Percentiles rank a stretch among this genome's conserved stretches.
phyloP scores from a whole-genome alignment of 2,329 filamentous ascomycete genomes.

The Arthrobotrys sphaeroides region DNA sequence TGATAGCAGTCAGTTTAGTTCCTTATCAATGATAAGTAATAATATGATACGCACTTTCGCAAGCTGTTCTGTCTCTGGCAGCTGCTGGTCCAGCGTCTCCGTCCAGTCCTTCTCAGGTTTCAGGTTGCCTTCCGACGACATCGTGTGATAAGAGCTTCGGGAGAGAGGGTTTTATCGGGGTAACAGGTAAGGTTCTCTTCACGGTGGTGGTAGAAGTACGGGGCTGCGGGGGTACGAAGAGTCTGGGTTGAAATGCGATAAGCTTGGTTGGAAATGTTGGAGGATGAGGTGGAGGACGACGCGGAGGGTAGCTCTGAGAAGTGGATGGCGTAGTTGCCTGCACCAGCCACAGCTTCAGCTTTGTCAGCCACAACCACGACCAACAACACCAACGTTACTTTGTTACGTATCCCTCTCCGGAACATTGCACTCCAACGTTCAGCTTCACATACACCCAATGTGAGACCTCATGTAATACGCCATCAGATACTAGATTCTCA shows the following conservation, averaged over 20 bases:
- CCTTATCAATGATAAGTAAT: conserved; percentile 58
- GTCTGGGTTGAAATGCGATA: conserved; percentile 7
- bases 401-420: not conserved
- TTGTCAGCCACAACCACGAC: conserved; percentile 42
- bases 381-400: conserved; percentile 28
- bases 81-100: conserved; percentile 90
- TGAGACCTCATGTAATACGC: not conserved
- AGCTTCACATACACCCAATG: not conserved
- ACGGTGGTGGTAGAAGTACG: not conserved
- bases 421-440: not conserved
- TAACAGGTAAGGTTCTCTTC: not conserved
- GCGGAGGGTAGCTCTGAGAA: conserved; percentile 41
- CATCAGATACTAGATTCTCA: not conserved
- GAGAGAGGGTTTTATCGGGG: not conserved
- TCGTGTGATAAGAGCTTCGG: conserved; percentile 39
- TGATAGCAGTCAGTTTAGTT: conserved; percentile 56
- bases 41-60: conserved; percentile 72
- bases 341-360: conserved; percentile 14
- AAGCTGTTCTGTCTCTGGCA: conserved; percentile 88
- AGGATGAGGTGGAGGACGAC: conserved; percentile 30
- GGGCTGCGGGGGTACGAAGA: not conserved
- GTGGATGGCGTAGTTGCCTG: conserved; percentile 23
- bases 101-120: conserved; percentile 90
- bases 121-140: conserved; percentile 59
- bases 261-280: conserved; percentile 9